Evolutionary conservation across 345 rosid species (phyloP).

Genomic region (Capsella bursapastoris): DNA sequence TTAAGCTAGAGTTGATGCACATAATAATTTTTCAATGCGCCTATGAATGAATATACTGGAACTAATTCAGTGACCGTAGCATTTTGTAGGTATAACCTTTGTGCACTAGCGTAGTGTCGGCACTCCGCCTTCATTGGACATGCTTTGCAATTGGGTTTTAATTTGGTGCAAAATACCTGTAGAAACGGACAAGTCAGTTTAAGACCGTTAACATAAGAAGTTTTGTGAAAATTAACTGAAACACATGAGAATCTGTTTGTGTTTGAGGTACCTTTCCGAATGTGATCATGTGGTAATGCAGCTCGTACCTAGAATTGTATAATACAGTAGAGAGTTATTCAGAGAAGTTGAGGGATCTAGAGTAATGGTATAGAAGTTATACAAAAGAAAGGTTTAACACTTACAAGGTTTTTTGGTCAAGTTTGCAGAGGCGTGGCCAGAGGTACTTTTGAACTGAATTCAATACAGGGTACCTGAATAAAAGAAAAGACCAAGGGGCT

Average conservation of each 20-base stretch:
- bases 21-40: background rate
- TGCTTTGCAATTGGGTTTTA: conserved; percentile 85
- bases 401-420: conserved; percentile 87
- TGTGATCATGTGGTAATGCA: conserved; percentile 94
- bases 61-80: background rate
- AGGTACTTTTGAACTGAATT: conserved; percentile 84
- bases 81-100: conserved; percentile 54
- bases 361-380: conserved; percentile 22
- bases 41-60: too few relatives aligned
- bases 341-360: background rate
- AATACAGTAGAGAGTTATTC: conserved; percentile 6
- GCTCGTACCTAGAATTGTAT: conserved; percentile 70
- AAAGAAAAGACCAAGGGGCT: background rate
- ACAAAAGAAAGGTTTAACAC: background rate
- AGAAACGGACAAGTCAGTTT: conserved; percentile 2
- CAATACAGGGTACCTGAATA: conserved; percentile 73
- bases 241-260: background rate
- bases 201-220: background rate
- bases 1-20: background rate
- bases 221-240: background rate
- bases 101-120: conserved; percentile 91
- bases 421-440: conserved; percentile 95
- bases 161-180: conserved; percentile 93
- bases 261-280: conserved; percentile 76
- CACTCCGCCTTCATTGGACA: conserved; percentile 95